Percentiles rank a stretch among this genome's conserved stretches.
These are phyloP conservation scores for Cytospora leucostoma DNA, from an alignment of 2,329 filamentous ascomycete genomes.

Conservation along the genomic window DNA sequence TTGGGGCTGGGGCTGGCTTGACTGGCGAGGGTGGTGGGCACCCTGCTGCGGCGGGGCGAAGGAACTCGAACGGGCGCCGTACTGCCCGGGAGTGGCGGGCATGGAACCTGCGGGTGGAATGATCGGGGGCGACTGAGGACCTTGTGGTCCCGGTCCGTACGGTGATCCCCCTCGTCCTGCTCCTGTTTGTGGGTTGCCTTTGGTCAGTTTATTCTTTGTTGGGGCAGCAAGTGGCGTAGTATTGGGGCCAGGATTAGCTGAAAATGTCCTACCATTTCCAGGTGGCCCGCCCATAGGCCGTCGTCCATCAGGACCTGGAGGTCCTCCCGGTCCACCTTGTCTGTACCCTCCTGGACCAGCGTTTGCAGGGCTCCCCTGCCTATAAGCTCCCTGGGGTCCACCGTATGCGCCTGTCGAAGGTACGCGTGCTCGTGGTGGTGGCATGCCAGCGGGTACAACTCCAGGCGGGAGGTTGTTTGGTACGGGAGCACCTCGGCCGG, in stretches of 20 bases:
- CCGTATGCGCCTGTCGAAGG: constrained; percentile 45
- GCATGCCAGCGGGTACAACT: constrained; percentile 18
- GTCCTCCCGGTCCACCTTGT: constrained; percentile 27
- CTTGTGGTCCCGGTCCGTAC: constrained; percentile 15
- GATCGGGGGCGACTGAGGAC: constrained; percentile 29
- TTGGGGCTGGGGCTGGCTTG: constrained; percentile 22
- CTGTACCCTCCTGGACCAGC: constrained; percentile 21
- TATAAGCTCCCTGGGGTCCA: constrained; percentile 41
- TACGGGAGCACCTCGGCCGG: constrained; percentile 30
- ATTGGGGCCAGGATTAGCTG: constrained; percentile 28
- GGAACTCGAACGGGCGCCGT: constrained; percentile 15
- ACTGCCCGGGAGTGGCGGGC: constrained; percentile 31
- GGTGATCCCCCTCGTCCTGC: constrained; percentile 30
- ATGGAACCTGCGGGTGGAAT: constrained; percentile 28
- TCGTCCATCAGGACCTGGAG: constrained; percentile 15
- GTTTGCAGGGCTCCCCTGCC: constrained; percentile 44
- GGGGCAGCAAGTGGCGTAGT: constrained; percentile 39
- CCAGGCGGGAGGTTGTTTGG: constrained; percentile 23
- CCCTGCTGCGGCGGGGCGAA: constrained; percentile 17
- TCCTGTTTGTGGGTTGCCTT: constrained; percentile 36
- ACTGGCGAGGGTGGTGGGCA: constrained; percentile 12
- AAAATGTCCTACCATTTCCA: constrained; percentile 24
- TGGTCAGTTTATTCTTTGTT: constrained; percentile 42
- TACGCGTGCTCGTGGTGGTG: constrained; percentile 41
- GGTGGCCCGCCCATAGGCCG: constrained; percentile 24